Evolutionary conservation across 1,284 basidiomycete genomes (phyloP), one percentile per base, ranked within the genome.

Genomic region (Pisolithus thermaeus): DNA sequence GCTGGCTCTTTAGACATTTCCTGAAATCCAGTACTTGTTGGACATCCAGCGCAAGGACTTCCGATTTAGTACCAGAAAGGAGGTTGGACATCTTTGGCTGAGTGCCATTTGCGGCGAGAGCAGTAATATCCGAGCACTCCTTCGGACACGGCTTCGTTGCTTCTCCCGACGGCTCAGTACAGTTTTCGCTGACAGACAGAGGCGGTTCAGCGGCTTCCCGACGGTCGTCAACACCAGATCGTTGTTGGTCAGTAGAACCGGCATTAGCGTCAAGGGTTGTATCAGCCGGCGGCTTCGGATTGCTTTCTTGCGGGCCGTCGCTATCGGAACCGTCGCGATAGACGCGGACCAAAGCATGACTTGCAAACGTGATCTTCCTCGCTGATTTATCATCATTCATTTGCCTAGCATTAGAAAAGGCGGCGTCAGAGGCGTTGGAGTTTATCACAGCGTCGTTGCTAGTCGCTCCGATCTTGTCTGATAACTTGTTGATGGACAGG

Each of bases 281-380:
- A 23, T 12, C 16, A 38, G 25, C 30, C 11, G 4, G 23, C 18
- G 22, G 22, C 12, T 30, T 38, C 18, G 36, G 16, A 32, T 39
- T 30, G 11, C 12, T 27, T 4, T 36, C 36, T 38, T 22, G 35
- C 25, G 18, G n/a, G 23, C 14, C 46, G n/a, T 38, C 23, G 36
- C 23, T 18, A 18, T 12, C 46, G 37, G 41, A 56, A 36, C 28
- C 5, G 28, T 12, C 8, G 8, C 42, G 42, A 20, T 64, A 64
- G n/a, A 67, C 58, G 8, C 58, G 41, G 42, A 64, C 51, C 18
- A 49, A 55, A 41, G 65, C 65, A 16, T 56, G 61, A 32, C 63
- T 38, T 30, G 65, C 65, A 42, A 64, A 64, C 25, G 56, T 59
- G 36, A 66, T 64, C 50, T 64, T 67, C 52, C 61, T 64, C 16